phyloP scores from a whole-genome alignment of 495 filamentous ascomycete genomes.

The Trypethelium eluteriae region DNA sequence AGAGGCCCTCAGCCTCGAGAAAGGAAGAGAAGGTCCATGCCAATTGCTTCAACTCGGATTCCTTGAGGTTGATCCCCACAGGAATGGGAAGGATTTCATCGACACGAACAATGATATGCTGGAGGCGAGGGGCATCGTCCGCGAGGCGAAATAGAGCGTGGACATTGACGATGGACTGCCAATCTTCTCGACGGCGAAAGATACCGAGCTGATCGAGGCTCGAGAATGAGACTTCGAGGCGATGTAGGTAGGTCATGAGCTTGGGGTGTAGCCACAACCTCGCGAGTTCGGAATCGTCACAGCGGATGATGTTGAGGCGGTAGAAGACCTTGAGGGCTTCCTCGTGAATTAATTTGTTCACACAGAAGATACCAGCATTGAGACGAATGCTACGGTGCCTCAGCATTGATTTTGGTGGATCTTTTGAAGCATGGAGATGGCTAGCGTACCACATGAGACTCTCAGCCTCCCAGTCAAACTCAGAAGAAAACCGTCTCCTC shows the following conservation, averaged over 20 bases:
- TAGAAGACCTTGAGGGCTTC: constrained; percentile 9
- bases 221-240: background rate
- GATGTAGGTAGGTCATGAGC: background rate
- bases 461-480: constrained; percentile 1
- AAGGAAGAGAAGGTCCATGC: background rate
- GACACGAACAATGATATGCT: background rate
- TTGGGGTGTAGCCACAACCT: background rate
- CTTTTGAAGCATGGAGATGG: background rate
- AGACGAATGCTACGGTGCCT: background rate
- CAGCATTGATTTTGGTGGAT: background rate
- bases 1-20: background rate
- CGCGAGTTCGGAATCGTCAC: background rate
- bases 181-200: background rate
- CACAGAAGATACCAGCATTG: background rate
- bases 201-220: background rate
- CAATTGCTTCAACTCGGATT: background rate
- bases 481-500: background rate
- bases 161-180: background rate
- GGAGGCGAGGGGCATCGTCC: background rate
- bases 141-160: constrained; percentile 1
- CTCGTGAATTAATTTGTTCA: background rate
- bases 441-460: background rate
- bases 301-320: background rate
- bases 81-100: background rate
- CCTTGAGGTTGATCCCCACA: background rate